These are phyloP conservation scores for Daedaleopsis nitida DNA, from an alignment of 768 basidiomycete genomes.

Conservation along the genomic window DNA sequence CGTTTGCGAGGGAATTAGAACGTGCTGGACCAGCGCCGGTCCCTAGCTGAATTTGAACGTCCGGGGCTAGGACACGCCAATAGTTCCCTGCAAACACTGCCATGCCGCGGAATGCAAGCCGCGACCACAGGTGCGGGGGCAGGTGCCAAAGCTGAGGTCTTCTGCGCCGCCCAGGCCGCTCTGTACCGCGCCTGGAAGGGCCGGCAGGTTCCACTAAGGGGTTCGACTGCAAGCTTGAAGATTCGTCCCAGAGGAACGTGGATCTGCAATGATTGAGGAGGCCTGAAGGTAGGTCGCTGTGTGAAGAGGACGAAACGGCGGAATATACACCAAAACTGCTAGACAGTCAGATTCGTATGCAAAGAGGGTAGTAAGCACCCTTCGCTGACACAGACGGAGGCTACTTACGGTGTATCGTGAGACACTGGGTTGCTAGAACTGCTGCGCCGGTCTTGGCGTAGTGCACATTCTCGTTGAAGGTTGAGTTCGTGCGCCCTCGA, in stretches of 20 bases:
- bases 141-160: too few relatives aligned
- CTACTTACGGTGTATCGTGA: not conserved
- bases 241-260: not conserved
- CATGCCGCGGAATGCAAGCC: not conserved
- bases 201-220: not conserved
- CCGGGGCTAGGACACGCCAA: not conserved
- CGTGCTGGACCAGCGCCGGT: not conserved
- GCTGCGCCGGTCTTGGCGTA: not conserved
- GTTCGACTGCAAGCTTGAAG: not conserved
- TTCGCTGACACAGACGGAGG: not conserved
- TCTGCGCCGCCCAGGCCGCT: not conserved
- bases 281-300: not conserved
- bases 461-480: not conserved
- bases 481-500: not conserved
- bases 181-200: constrained; percentile 1
- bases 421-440: not conserved
- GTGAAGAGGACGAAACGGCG: not conserved
- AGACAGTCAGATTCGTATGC: not conserved
- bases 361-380: not conserved
- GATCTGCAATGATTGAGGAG: too few relatives aligned
- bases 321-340: not conserved
- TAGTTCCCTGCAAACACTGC: not conserved
- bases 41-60: not conserved
- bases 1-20: not conserved
- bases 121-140: not conserved